Evolutionary conservation across 2,329 filamentous ascomycete species (phyloP).

Genomic region (Didymella lethalis): DNA sequence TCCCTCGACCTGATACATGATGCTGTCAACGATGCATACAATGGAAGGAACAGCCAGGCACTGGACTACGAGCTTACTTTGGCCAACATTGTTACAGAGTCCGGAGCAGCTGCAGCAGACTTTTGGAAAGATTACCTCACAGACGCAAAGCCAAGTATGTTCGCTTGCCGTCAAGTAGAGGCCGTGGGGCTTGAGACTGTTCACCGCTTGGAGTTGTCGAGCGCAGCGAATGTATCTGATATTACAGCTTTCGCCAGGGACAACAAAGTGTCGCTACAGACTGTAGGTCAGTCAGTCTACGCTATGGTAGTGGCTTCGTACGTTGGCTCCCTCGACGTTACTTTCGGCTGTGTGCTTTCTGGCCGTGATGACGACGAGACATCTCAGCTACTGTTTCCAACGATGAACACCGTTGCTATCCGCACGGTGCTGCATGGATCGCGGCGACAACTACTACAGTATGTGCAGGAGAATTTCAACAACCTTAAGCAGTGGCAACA

Average conservation of each 20-base stretch:
- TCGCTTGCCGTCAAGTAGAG: constrained; percentile 44
- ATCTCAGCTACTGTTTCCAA: constrained; percentile 78
- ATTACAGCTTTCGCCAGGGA: constrained; percentile 69
- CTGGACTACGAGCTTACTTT: constrained; percentile 64
- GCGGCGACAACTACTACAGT: constrained; percentile 68
- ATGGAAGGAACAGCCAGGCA: constrained; percentile 53
- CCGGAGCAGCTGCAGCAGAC: constrained; percentile 56
- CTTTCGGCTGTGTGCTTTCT: constrained; percentile 83
- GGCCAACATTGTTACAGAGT: constrained; percentile 59
- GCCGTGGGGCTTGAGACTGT: constrained; percentile 26
- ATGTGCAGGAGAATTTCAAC: constrained; percentile 75
- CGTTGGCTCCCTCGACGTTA: constrained; percentile 72
- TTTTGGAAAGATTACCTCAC: constrained; percentile 79
- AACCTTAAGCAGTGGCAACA: constrained; percentile 75
- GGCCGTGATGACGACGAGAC: constrained; percentile 79
- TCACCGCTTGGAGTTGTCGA: constrained; percentile 58
- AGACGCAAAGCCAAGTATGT: constrained; percentile 54
- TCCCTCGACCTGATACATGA: constrained; percentile 77
- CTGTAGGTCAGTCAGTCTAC: constrained; percentile 79
- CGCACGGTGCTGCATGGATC: constrained; percentile 76
- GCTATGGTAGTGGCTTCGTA: constrained; percentile 72
- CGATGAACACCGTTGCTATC: constrained; percentile 88
- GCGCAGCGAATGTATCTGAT: constrained; percentile 51
- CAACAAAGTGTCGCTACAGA: constrained; percentile 75
- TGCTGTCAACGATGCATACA: constrained; percentile 73